Conservation (phyloP, 352 stramenopile species). For the Phytopythium mirpurense region DNA sequence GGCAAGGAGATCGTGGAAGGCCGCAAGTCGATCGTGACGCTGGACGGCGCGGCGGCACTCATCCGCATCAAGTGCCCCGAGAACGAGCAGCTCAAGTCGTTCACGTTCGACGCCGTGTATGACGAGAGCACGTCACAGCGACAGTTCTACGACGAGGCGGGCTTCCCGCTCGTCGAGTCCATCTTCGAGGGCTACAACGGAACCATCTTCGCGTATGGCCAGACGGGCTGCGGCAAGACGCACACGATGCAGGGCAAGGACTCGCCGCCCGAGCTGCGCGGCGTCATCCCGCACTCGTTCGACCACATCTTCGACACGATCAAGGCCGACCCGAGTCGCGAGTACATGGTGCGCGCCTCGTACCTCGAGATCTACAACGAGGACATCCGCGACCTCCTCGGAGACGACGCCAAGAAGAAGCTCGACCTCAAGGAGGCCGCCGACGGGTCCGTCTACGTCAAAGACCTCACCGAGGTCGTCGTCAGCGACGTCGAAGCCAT, state of each 20-base stretch:
- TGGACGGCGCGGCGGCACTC: conserved; percentile 57
- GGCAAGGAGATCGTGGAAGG: conserved; percentile 80
- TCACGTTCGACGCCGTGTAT: conserved; percentile 91
- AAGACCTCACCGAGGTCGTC: conserved; percentile 84
- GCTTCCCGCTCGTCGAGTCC: conserved; percentile 84
- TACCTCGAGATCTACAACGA: conserved; percentile 97
- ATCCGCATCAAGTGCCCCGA: conserved; percentile 77
- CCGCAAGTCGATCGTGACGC: conserved; percentile 74
- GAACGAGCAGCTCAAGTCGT: conserved; percentile 76
- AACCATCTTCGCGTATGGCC: conserved; percentile 90
- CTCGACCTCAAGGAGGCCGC: conserved; percentile 83
- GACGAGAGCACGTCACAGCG: conserved; percentile 80
- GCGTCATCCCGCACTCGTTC: conserved; percentile 81
- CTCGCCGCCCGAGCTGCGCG: conserved; percentile 60
- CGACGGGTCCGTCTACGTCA: conserved; percentile 82
- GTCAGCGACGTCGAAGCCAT: conserved; percentile 73
- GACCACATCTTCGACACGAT: conserved; percentile 88
- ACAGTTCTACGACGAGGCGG: conserved; percentile 85
- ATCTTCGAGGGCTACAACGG: conserved; percentile 91
- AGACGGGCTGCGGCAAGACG: conserved; percentile 83
- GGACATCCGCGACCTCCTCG: conserved; percentile 89
- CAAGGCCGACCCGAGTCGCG: conserved; percentile 45
- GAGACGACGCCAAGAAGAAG: conserved; percentile 73
- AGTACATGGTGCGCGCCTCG: conserved; percentile 85
- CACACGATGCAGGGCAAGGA: conserved; percentile 85